Percentiles rank a stretch among this genome's conserved stretches.
Conservation (phyloP, 2,329 filamentous ascomycete species). For the Trichoderma hamatum region DNA sequence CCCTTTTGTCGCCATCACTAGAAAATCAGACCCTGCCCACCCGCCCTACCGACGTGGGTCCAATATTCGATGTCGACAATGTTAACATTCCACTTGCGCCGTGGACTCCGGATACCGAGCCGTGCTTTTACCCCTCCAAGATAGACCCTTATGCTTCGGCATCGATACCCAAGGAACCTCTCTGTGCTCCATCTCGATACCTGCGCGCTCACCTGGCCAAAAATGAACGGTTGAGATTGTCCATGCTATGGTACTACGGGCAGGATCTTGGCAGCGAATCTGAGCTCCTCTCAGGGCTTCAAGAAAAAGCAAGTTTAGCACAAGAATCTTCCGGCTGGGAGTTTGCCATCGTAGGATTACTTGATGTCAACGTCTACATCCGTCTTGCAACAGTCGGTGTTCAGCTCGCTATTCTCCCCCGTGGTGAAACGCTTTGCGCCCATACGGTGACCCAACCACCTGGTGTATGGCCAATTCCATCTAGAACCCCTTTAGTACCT, state of each 20-base stretch:
- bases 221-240: background rate
- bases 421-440: background rate
- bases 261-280: background rate
- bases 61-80: conserved; percentile 7
- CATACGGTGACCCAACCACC: background rate
- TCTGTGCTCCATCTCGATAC: background rate
- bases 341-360: background rate
- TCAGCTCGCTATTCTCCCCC: background rate
- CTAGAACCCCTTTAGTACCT: background rate
- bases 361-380: background rate
- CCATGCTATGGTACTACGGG: background rate
- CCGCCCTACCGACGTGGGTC: background rate
- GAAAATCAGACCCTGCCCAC: background rate
- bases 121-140: background rate
- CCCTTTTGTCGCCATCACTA: background rate
- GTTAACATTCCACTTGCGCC: background rate
- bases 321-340: background rate
- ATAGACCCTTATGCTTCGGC: background rate
- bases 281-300: background rate
- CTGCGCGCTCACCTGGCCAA: background rate
- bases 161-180: background rate
- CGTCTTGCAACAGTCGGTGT: background rate
- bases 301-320: background rate
- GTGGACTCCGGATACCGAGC: background rate
- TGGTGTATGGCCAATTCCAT: background rate